Base-by-base conservation (phyloP, 768 basidiomycete species). In the Dendrothele bispora region DNA sequence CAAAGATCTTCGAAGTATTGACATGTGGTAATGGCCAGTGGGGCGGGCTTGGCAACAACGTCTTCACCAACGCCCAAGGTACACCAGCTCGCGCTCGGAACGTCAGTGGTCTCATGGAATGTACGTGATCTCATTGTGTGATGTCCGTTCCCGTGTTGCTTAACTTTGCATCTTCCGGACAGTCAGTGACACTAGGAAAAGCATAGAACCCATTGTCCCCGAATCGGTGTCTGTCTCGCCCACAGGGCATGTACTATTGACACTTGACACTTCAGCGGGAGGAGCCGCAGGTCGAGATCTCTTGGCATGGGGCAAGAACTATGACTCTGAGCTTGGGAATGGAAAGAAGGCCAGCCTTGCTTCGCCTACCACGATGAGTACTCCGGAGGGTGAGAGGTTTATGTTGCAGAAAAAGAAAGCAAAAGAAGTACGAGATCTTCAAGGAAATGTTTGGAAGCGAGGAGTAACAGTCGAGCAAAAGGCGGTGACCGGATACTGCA, bases 31-130 rank as follows among this genome's bases (percentile, higher is more conserved):
- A 90, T 59, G 93, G 92, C 1, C 84, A 90, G 59, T 87, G 78
- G 64, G 91, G 93, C 14, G 86, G 86, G 14, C 72, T 91, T 10
- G 89, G 88, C 3, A 87, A 79, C 40, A 78, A 77, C 47, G 49
- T 66, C 15, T 91, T 78, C 68, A 88, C 79, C 57, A 90, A 78
- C 48, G 82, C 83, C 0, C 88, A 88, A 57, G 77, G 82, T 36
- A 71, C 70, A 28, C 93, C 91, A 3, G 71, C 80, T 1, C 82
- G 83, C 47, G 86, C 87, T 2, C 92, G 84, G 66, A 82, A 80
- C 36, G 74, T 95, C 48, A 92, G 90, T 58, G 90, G 91, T 10
- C 69, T 95, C 21, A 68, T 77, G n/a, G 91, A 95, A 76, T 95
- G 91, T 91, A 59, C 70, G 88, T 60, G 26, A 26, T 14, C 24